Evolutionary conservation across 768 basidiomycete species (phyloP).

Genomic region (Calocybe indica): DNA sequence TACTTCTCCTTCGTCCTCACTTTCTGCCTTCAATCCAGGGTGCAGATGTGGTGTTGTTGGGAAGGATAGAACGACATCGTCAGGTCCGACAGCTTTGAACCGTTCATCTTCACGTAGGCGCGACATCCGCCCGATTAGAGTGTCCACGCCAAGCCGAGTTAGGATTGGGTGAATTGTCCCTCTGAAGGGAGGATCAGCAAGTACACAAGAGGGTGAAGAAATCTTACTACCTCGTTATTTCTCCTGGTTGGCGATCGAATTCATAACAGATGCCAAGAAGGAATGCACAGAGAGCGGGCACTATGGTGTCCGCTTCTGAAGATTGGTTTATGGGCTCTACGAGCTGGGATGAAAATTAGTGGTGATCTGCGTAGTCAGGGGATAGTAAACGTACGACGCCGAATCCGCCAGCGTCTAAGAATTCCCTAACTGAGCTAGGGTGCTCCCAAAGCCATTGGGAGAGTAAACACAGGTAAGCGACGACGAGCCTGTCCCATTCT

Average conservation of each 20-base stretch:
- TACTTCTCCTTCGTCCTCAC: constrained; percentile 69
- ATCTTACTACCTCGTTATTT: constrained; percentile 75
- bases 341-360: constrained; percentile 35
- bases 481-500: constrained; percentile 89
- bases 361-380: background rate
- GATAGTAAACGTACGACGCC: constrained; percentile 60
- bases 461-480: constrained; percentile 78
- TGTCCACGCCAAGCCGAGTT: constrained; percentile 84
- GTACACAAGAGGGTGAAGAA: constrained; percentile 1
- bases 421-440: constrained; percentile 79
- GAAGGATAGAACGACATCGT: constrained; percentile 63
- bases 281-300: constrained; percentile 89
- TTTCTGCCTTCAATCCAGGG: constrained; percentile 28
- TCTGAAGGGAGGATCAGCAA: constrained; percentile 29
- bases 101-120: constrained; percentile 88
- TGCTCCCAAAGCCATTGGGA: constrained; percentile 98
- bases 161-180: constrained; percentile 86
- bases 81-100: constrained; percentile 87
- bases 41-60: constrained; percentile 31
- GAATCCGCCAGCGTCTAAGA: constrained; percentile 85
- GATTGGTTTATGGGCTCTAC: constrained; percentile 94
- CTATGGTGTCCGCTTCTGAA: constrained; percentile 75
- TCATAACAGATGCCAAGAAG: constrained; percentile 93
- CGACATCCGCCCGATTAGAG: constrained; percentile 80
- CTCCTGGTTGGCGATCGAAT: constrained; percentile 92